A percentile compares a stretch with the other conserved stretches of the same genome.
These are phyloP conservation scores for Neoboletus magnificus DNA, from an alignment of 768 basidiomycete species.

Conservation along the genomic window DNA sequence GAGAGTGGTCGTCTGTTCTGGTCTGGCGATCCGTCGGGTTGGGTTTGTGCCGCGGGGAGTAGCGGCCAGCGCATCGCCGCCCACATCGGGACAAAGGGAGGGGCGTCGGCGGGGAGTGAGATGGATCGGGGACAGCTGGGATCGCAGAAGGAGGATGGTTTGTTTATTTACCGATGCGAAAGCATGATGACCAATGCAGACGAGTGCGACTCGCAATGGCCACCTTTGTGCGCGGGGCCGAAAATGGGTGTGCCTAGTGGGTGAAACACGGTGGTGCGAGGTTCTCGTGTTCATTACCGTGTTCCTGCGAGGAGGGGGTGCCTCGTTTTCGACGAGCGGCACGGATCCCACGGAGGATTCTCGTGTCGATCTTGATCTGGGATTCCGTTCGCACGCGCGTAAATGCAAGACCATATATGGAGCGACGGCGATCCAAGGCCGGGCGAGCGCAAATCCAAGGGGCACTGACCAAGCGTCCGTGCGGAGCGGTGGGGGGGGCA, in stretches of 20 bases:
- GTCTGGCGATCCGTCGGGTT: no score
- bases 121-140: not conserved
- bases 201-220: no score
- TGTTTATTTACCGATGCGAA: no score
- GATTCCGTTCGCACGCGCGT: conserved; percentile 39
- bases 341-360: conserved; percentile 7
- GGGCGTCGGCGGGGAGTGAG: not conserved
- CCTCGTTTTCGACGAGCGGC: not conserved
- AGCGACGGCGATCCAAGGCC: conserved; percentile 23
- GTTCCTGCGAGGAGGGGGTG: not conserved
- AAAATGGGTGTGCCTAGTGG: no score
- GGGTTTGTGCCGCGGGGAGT: no score
- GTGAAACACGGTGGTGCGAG: not conserved
- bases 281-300: not conserved
- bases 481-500: not conserved
- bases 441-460: conserved; percentile 22
- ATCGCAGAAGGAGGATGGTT: no score
- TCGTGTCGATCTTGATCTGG: conserved; percentile 62
- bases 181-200: no score
- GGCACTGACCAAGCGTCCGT: conserved; percentile 16
- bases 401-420: conserved; percentile 30
- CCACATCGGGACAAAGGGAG: not conserved
- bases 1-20: no score
- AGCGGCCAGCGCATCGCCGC: no score
- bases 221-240: no score